Evolutionary conservation across 1,284 basidiomycete genomes (phyloP).

Genomic region (Boletus hoseneyae): DNA sequence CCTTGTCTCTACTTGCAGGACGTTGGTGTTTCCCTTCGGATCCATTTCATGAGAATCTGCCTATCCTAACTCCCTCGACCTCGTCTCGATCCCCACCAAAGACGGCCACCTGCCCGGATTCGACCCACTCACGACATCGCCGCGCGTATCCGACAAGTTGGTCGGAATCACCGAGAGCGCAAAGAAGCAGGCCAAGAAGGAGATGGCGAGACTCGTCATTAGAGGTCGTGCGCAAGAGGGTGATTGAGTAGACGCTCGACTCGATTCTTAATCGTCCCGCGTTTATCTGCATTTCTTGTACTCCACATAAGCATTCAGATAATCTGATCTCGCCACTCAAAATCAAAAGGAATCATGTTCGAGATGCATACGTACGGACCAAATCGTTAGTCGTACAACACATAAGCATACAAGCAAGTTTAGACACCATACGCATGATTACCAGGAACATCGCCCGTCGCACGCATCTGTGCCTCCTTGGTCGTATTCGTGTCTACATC

Average conservation of each 20-base stretch:
- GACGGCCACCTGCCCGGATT: constrained; percentile 78
- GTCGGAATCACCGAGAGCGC: constrained; percentile 75
- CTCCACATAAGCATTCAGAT: constrained; percentile 20
- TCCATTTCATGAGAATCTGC: too few relatives aligned
- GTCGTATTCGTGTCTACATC: background rate
- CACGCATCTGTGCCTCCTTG: background rate
- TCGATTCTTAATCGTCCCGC: too few relatives aligned
- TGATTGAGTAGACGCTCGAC: constrained; percentile 33
- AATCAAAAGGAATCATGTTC: too few relatives aligned
- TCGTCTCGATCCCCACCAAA: constrained; percentile 69
- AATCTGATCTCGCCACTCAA: too few relatives aligned
- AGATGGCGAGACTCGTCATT: constrained; percentile 68
- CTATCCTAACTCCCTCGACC: too few relatives aligned
- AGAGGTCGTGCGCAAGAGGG: constrained; percentile 72
- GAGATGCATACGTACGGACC: too few relatives aligned
- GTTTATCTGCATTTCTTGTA: too few relatives aligned
- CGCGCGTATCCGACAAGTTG: constrained; percentile 62
- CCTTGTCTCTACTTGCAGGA: too few relatives aligned
- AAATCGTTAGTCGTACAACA: too few relatives aligned
- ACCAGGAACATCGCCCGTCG: background rate
- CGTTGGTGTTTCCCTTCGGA: too few relatives aligned
- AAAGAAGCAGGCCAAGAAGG: constrained; percentile 73
- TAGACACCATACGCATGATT: background rate
- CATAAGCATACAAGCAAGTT: too few relatives aligned
- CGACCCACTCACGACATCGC: constrained; percentile 69